Evolutionary conservation across 192 early-diverging fungal species (phyloP), one percentile per base, ranked within the genome.

Genomic region (Funneliformis geosporum): DNA sequence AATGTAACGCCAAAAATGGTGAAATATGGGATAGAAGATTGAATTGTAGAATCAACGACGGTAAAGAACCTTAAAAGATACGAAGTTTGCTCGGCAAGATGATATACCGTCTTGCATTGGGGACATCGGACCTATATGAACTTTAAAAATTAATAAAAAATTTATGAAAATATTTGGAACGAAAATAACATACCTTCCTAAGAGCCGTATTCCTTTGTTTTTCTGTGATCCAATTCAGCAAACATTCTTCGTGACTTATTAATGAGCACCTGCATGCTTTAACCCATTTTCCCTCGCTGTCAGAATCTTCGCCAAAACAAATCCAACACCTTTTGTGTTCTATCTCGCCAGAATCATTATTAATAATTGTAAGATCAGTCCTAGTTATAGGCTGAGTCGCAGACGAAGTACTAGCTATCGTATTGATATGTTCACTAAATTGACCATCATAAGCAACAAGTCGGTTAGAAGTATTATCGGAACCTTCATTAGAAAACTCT

Each of bases 191-290:
- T 80, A 86, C 89, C 80, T 85, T 85, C 23, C 86, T 87, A 55
- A 80, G 78, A 50, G 85, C 83, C 59, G 84, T 83, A 39, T 82
- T 80, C n/a, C 85, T 85, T 16, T 93, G 89, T 59, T 90, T 93
- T 81, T 93, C 92, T 43, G 86, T 79, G 40, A 94, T 90, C 93
- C 93, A 94, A 72, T 91, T 86, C 18, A 94, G 83, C 60, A 94
- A 83, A 79, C 93, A 94, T 81, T 91, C 89, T 76, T 94, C 92
- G 76, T 94, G 93, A 75, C 90, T 90, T n/a, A 92, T 88, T 25
- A 94, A 84, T 59, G 93, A 92, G 69, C 93, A 94, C 67, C 84
- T 88, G 59, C 93, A 94, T 8, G 93, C 91, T 47, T 87, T 88
- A 59, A 91, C 85, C 92, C 93, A 94, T 47, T 87, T 85, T 46